Evolutionary conservation across 768 basidiomycete species (phyloP), one percentile per base, ranked within the genome.

Genomic region (Hypholoma sublateritium): DNA sequence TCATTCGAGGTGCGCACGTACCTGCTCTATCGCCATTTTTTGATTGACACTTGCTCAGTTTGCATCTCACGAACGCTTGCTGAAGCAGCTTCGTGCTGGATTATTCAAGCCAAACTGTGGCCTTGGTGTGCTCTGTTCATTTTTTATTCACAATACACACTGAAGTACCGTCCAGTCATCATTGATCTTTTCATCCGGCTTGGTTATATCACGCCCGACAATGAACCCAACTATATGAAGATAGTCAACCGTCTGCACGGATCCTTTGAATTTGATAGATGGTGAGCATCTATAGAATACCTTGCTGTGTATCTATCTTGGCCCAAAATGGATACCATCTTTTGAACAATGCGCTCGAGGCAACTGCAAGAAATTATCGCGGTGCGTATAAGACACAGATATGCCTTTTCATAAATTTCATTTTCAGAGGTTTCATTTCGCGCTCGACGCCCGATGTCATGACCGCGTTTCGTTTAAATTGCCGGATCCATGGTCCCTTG

Each of bases 81-180:
- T 89, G 5, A 57, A 74, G 37, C 84, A 80, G 50, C 84, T 98
- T 74, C 82, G 81, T 8, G 65, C 70, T 7, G 87, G 87, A 0
- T 70, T 87, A 22, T 98, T 99, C 80, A 99, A 99, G 72, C 82
- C 93, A 1, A 98, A 99, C 65, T 97, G 93, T 63, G 93, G 89
- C 4, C 64, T 92, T 3, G 91, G 92, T 92, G 24, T 17, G 36
- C 47, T 25, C 4, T 43, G 41, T 6, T 14, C 21, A 9, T 25
- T 7, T 34, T 46, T 13, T 16, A 28, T 19, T 22, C 21, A 12
- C n/a, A 19, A 13, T 11, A 14, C 12, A 9, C 17, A 37, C 19
- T 45, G 32, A 53, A 32, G 24, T 14, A 21, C 42, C 14, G 39
- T 24, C 1, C 47, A 93, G 93, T 95, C 14, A 74, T 98, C 47